These are phyloP conservation scores for Pichia sp. DNA, from an alignment of 1,139 yeast genomes.

Conservation along the genomic window DNA sequence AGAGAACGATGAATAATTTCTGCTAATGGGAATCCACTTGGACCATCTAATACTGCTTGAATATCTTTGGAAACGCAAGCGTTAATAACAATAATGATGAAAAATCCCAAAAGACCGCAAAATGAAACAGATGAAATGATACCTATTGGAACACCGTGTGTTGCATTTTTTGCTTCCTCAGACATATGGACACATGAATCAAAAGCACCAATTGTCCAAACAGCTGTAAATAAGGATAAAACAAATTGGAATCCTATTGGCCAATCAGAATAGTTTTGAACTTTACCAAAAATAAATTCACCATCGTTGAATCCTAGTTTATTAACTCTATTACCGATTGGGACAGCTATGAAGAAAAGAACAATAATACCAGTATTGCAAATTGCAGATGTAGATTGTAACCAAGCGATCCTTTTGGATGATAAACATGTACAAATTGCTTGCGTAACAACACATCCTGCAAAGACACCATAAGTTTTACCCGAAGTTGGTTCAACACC, in stretches of 20 bases:
- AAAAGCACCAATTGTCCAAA: conserved; percentile 62
- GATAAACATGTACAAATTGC: conserved; percentile 42
- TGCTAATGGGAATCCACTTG: conserved; percentile 53
- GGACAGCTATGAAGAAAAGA: conserved; percentile 60
- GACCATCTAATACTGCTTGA: conserved; percentile 35
- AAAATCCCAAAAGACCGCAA: conserved; percentile 57
- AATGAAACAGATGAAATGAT: conserved; percentile 50
- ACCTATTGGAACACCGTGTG: conserved; percentile 65
- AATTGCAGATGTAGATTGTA: conserved; percentile 54
- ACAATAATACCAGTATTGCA: conserved; percentile 49
- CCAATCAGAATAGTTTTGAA: conserved; percentile 52
- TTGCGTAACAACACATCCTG: conserved; percentile 42
- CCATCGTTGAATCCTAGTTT: conserved; percentile 34
- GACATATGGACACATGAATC: conserved; percentile 69
- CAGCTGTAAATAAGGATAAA: conserved; percentile 52
- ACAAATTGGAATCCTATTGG: conserved; percentile 60
- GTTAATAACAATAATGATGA: conserved; percentile 46
- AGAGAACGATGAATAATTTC: conserved; percentile 58
- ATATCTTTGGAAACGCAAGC: conserved; percentile 53
- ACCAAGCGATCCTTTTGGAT: conserved; percentile 44
- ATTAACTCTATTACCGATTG: conserved; percentile 38
- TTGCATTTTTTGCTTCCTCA: conserved; percentile 64
- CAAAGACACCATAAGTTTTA: conserved; percentile 49
- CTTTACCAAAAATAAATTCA: conserved; percentile 48
- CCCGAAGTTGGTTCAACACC: conserved; percentile 41